Evolutionary conservation across 2,329 filamentous ascomycete genomes (phyloP), one percentile per base, ranked within the genome.

Genomic region (Aspergillus quadricinctus): DNA sequence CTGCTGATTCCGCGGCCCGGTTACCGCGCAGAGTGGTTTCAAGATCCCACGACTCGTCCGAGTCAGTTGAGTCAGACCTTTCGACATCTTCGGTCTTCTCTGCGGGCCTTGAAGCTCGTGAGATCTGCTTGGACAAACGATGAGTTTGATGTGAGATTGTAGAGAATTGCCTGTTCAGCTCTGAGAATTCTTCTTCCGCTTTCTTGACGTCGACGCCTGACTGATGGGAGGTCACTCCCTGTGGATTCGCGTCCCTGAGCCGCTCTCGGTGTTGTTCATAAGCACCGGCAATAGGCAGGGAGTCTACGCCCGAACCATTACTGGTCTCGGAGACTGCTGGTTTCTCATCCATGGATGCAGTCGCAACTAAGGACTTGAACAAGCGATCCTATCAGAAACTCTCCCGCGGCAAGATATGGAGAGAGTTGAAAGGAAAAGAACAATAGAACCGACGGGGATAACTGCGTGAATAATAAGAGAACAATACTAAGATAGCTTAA

Each of bases 21-120:
- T 86, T 86, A 2, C 90, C 89, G 48, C 89, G 83, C 58, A 96
- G 77, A 3, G 87, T 86, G 8, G 79, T 75, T 71, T 96, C 89
- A 40, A 96, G 78, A 68, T 96, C 87, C 72, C 94, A 96, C 9
- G 81, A 77, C 54, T 83, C 83, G 2, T 78, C 77, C 0, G 78
- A 78, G 3, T 73, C 73, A 1, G 72, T 66, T 1, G 73, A 69
- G 3, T 71, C 69, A 1, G 73, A 78, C 71, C 88, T 88, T 64
- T 90, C 88, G 8, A 84, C 66, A 74, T 88, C 87, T 27, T 71
- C 57, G 11, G 57, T 52, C 10, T 59, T 60, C 2, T 56, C 48
- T 40, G 58, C 63, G 3, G 64, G 54, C 40, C 65, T 69, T 1
- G 69, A 71, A 6, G 58, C 60, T 46, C 64, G 68, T 54, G 59